Evolutionary conservation across 768 basidiomycete species (phyloP), one percentile per base, ranked within the genome.

Genomic region (Calocybe indica): DNA sequence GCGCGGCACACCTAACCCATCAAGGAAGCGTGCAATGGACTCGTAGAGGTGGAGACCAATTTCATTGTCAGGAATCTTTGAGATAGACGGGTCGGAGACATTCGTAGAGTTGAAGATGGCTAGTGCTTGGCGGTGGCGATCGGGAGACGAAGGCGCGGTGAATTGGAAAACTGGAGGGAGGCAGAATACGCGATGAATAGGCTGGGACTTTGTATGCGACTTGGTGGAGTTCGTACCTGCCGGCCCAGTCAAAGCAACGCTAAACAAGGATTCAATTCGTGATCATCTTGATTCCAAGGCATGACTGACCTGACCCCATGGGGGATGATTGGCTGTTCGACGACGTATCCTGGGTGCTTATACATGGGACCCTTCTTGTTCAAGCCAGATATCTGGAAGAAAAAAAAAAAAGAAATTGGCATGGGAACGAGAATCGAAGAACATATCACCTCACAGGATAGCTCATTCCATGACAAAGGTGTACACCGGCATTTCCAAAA

Each of bases 331-430:
- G 94, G 93, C 43, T 80, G 74, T 53, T 86, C 77, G n/a, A 82
- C 83, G 13, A 76, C 69, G 67, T 98, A 98, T 39, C 92, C 94
- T 22, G 91, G 81, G 62, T 95, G 92, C 61, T 88, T 82, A 67
- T 89, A 97, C 60, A 89, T 87, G 1, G 92, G 90, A 0, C 94
- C 91, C 53, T 83, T 85, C 70, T 98, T 96, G 73, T 98, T 98
- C 61, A 94, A 66, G 1, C 92, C 90, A 7, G 92, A 93, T 50
- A 96, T 91, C 89, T 92, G 49, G 10, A 44, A 3, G 35, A 7
- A 8, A 53, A 41, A 28, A 11, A 37, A 30, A 42, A 6, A 15
- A 7, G n/a, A 38, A 30, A 13, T 8, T n/a, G 12, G n/a, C 6
- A 49, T 28, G 30, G 31, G 14, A n/a, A 14, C 43, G 14, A 44